Conservation (phyloP, 2,329 filamentous ascomycete genomes). For the Scortechinia acanthostroma region DNA sequence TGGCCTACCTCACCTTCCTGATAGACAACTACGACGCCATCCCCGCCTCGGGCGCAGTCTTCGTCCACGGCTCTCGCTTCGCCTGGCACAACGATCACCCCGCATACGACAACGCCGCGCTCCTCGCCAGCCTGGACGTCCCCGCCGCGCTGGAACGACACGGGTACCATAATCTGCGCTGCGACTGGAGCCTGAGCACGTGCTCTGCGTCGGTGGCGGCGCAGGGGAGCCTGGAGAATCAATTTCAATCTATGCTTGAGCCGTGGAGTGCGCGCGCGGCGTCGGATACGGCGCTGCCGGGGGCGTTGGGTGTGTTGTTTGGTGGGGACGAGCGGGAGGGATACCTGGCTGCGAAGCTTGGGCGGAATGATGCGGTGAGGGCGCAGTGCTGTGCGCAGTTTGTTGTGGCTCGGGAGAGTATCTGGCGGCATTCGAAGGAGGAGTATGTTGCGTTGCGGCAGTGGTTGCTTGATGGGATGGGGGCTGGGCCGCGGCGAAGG, state of each 20-base stretch:
- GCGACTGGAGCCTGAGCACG: slow-evolving; percentile 37
- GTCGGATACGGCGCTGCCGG: slow-evolving; percentile 24
- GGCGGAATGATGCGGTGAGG: slow-evolving; percentile 29
- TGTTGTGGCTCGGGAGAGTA: slow-evolving; percentile 34
- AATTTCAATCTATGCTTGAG: slow-evolving; percentile 22
- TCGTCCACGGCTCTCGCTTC: slow-evolving; percentile 30
- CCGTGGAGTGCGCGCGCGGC: slow-evolving; percentile 31
- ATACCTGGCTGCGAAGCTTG: slow-evolving; percentile 19
- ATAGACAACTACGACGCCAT: slow-evolving; percentile 33
- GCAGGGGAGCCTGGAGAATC: slow-evolving; percentile 30
- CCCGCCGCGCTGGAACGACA: slow-evolving; percentile 20
- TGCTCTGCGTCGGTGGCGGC: slow-evolving; percentile 20
- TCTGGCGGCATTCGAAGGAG: slow-evolving; percentile 36
- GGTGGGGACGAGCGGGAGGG: slow-evolving; percentile 22
- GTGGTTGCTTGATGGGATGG: slow-evolving; percentile 35
- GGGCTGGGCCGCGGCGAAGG: background rate
- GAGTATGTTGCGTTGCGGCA: slow-evolving; percentile 42
- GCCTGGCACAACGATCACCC: slow-evolving; percentile 34
- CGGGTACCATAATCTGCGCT: slow-evolving; percentile 39
- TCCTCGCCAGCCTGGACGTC: slow-evolving; percentile 27
- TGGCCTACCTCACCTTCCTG: slow-evolving; percentile 34
- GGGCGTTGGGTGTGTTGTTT: slow-evolving; percentile 21
- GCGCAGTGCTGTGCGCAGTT: slow-evolving; percentile 49
- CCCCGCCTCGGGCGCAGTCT: slow-evolving; percentile 25
- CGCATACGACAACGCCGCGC: slow-evolving; percentile 31